phyloP scores from a whole-genome alignment of 2,329 filamentous ascomycete genomes.

The Aaosphaeria arxii region DNA sequence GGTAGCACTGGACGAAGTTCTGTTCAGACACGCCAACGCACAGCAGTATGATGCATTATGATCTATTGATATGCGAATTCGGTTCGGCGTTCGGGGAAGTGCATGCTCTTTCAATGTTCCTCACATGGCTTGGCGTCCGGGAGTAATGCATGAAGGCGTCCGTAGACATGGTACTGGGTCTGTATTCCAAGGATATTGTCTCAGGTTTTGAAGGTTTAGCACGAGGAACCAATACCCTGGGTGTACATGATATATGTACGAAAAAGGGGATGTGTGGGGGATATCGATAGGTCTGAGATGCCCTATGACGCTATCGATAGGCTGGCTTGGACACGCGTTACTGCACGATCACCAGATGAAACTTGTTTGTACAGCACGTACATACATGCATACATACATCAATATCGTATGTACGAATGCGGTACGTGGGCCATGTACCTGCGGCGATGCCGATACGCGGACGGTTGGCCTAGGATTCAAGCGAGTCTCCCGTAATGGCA shows the following conservation, averaged over 20 bases:
- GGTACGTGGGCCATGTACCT: background rate
- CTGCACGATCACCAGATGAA: no score
- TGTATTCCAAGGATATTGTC: constrained; percentile 8
- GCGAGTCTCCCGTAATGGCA: constrained; percentile 1
- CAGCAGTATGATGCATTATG: constrained; percentile 30
- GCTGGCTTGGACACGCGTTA: no score
- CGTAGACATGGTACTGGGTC: constrained; percentile 15
- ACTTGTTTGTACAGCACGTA: no score
- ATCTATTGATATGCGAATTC: constrained; percentile 26
- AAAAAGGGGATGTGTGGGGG: no score
- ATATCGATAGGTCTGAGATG: no score
- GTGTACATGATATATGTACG: background rate
- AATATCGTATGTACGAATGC: no score
- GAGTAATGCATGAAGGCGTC: constrained; percentile 7
- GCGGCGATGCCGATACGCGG: constrained; percentile 3
- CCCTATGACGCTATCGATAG: no score
- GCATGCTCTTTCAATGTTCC: constrained; percentile 12
- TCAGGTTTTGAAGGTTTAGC: background rate
- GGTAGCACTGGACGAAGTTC: constrained; percentile 31
- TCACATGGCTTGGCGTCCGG: constrained; percentile 17
- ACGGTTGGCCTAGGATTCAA: background rate
- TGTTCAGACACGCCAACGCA: constrained; percentile 30
- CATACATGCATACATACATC: no score
- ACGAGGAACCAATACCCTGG: background rate
- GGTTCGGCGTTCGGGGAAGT: constrained; percentile 14